Base-by-base conservation (phyloP, 2,329 filamentous ascomycete genomes). In the Alternaria arborescens region DNA sequence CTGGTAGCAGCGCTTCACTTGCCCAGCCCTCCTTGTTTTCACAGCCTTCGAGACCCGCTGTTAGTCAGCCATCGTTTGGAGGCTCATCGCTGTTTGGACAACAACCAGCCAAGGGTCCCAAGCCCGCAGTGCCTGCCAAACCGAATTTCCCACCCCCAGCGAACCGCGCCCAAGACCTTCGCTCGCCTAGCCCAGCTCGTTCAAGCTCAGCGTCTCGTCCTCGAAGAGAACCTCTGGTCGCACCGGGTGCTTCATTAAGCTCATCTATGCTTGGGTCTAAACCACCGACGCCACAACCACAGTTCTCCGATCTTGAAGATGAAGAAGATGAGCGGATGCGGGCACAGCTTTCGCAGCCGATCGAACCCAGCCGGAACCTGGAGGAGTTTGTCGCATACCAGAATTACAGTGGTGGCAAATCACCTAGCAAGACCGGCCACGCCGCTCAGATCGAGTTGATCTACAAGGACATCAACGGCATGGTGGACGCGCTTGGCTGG, bases 401-500 rank as follows among this genome's bases (percentile, higher is more conserved):
- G 48, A 82, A 84, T 48, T 84, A 83, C 58, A 65, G 67, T 11
- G 79, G 69, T 5, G 79, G 79, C 36, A 62, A 64, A 28, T 73
- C 72, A 4, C 68, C 74, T 7, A 76, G 69, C 24, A 83, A 80
- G 61, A 70, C 75, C 32, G 83, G 82, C 8, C 71, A 77, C 44
- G 76, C 80, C 28, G 82, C 80, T 26, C 78, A 84, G 67, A 82
- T 86, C 57, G 82, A 85, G 69, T 79, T 79, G 52, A 73, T 85
- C 52, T 95, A 92, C 76, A 86, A 90, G 44, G 92, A 94, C 71
- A 91, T 94, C 75, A 94, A 95, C 77, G 91, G 91, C 12, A 99
- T 98, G 95, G 89, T 99, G 43, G 93, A 97, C 71, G 94, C 92
- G 0, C 82, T 98, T 41, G 94, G 94, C 10, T 85, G 97, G 51